A percentile compares a stretch with the other conserved stretches of the same genome.
These are phyloP conservation scores for Fraxinus sp. DNA, from an alignment of 305 asterid genomes.

Conservation along the genomic window DNA sequence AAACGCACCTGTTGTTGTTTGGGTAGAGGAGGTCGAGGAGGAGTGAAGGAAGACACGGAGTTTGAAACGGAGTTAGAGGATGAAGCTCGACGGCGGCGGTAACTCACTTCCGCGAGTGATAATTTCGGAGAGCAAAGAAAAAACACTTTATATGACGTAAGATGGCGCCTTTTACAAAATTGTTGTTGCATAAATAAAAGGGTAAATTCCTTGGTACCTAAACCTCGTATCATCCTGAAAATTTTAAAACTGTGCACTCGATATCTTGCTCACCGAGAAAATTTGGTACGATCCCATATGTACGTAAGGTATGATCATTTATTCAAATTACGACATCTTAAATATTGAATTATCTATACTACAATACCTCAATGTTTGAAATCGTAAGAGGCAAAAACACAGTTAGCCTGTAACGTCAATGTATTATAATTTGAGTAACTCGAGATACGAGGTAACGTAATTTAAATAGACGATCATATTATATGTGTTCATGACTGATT, in stretches of 20 bases:
- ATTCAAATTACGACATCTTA: neutral
- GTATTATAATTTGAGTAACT: neutral
- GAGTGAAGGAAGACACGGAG: constrained; percentile 15
- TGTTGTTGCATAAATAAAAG: neutral
- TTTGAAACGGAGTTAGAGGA: constrained; percentile 22
- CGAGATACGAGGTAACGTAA: neutral
- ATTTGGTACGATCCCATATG: neutral
- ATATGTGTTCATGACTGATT: neutral
- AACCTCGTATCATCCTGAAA: neutral
- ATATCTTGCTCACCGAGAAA: too few relatives aligned
- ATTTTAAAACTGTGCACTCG: neutral
- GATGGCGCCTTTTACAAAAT: neutral
- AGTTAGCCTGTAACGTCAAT: too few relatives aligned
- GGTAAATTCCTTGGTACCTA: neutral
- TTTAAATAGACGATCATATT: neutral
- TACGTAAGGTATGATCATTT: too few relatives aligned
- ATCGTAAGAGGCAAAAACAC: too few relatives aligned
- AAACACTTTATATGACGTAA: neutral
- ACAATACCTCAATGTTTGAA: too few relatives aligned
- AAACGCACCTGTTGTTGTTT: constrained; percentile 18
- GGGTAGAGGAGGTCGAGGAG: neutral
- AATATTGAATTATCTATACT: too few relatives aligned
- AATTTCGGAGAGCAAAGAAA: neutral
- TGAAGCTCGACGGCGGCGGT: constrained; percentile 27
- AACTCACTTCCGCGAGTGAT: too few relatives aligned